A percentile compares a stretch with the other conserved stretches of the same genome.
phyloP scores from a whole-genome alignment of 805 yeast species.

The Candida maltosa region DNA sequence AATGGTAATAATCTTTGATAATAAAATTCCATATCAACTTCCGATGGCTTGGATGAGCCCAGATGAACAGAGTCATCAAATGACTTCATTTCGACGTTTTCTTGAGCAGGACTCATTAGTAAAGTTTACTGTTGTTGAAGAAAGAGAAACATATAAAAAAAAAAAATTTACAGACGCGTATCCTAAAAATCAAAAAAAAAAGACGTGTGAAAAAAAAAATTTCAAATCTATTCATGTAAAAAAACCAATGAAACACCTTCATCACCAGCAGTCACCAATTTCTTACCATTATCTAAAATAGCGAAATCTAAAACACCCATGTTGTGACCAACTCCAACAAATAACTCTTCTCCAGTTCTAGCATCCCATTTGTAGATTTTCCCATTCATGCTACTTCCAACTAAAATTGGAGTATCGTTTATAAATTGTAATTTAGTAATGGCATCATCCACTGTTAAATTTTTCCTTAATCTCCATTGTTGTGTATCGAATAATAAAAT shows the following conservation, averaged over 20 bases:
- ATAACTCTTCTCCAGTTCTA: conserved; percentile 75
- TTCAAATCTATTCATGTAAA: conserved; percentile 5
- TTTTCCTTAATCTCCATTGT: conserved; percentile 82
- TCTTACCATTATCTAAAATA: conserved; percentile 59
- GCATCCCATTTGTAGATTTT: conserved; percentile 83
- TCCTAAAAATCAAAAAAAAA: neutral
- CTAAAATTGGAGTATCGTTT: conserved; percentile 51
- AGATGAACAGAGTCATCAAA: conserved; percentile 4
- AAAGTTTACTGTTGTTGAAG: neutral
- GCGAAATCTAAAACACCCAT: conserved; percentile 91
- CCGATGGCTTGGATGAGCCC: conserved; percentile 28
- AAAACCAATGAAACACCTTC: conserved; percentile 89
- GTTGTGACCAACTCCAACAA: conserved; percentile 86
- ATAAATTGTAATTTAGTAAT: conserved; percentile 76
- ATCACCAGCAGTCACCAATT: conserved; percentile 90
- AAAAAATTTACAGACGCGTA: neutral
- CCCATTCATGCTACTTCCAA: conserved; percentile 83
- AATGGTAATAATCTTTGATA: conserved; percentile 75
- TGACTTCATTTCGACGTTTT: conserved; percentile 1
- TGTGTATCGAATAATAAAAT: conserved; percentile 77
- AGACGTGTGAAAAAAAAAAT: too few relatives aligned
- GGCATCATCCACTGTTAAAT: conserved; percentile 71
- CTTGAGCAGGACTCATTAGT: neutral
- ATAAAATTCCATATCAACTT: conserved; percentile 68
- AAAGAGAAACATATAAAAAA: conserved; percentile 1